Evolutionary conservation across 1,284 basidiomycete species (phyloP).

Genomic region (Phellopilus nigrolimitatus): DNA sequence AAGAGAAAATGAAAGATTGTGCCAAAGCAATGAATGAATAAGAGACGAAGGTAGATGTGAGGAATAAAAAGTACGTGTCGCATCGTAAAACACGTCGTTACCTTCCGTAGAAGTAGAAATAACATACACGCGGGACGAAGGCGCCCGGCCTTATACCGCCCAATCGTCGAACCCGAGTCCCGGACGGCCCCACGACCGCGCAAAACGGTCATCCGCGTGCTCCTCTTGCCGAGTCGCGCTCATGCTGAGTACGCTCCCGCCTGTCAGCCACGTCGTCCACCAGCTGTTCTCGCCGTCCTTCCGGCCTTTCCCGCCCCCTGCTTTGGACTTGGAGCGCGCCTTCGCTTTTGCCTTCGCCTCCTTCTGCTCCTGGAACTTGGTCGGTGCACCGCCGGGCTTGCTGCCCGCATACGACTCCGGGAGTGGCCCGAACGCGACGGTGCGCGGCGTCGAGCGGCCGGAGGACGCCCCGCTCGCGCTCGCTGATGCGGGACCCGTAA

Average conservation of each 20-base stretch:
- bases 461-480: constrained; percentile 28
- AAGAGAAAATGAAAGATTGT: neutral
- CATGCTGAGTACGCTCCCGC: constrained; percentile 25
- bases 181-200: constrained; percentile 43
- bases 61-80: neutral
- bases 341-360: constrained; percentile 28
- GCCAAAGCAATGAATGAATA: neutral
- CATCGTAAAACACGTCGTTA: neutral
- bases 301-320: constrained; percentile 16
- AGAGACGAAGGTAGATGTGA: neutral
- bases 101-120: neutral
- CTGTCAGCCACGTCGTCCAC: constrained; percentile 46
- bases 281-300: constrained; percentile 34
- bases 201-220: constrained; percentile 44
- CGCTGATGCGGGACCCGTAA: constrained; percentile 21
- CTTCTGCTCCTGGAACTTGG: constrained; percentile 28
- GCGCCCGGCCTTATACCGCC: constrained; percentile 37
- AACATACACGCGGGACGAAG: neutral
- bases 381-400: constrained; percentile 26
- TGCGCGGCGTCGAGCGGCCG: constrained; percentile 59
- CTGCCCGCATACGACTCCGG: constrained; percentile 53
- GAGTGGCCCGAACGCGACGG: constrained; percentile 69
- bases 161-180: constrained; percentile 54
- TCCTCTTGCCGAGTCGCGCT: constrained; percentile 36
- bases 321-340: neutral